These are phyloP conservation scores for Botrytis elliptica DNA, from an alignment of 2,329 filamentous ascomycete species.

Conservation along the genomic window DNA sequence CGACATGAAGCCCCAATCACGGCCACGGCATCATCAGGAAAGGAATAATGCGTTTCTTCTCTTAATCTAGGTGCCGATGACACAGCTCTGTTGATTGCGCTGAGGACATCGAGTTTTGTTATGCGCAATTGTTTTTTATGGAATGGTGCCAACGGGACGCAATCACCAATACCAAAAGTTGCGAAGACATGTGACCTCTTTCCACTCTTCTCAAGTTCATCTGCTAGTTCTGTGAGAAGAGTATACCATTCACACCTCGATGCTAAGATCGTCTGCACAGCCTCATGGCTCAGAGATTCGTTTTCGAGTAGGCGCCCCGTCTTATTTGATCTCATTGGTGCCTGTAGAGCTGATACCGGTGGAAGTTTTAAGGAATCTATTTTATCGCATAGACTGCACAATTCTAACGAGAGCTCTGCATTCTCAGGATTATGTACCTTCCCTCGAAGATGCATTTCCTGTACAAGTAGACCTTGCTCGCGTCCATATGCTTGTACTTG, in stretches of 20 bases:
- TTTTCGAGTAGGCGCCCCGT: background rate
- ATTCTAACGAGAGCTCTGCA: constrained; percentile 9
- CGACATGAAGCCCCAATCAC: constrained; percentile 52
- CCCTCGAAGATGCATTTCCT: constrained; percentile 23
- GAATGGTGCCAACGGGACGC: constrained; percentile 6
- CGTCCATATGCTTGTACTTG: constrained; percentile 18
- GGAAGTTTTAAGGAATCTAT: background rate
- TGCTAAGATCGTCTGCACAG: constrained; percentile 16
- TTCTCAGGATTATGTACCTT: constrained; percentile 26
- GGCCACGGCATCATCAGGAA: constrained; percentile 42
- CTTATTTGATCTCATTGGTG: constrained; percentile 11
- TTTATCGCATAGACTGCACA: background rate
- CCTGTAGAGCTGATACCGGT: background rate
- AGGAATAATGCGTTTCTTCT: background rate
- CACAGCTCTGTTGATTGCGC: background rate
- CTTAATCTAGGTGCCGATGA: too few species aligned
- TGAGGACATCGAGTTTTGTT: background rate
- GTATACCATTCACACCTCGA: constrained; percentile 23
- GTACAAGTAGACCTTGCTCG: constrained; percentile 13
- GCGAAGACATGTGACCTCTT: background rate
- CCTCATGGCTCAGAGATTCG: constrained; percentile 3
- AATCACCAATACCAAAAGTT: constrained; percentile 11
- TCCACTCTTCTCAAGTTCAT: constrained; percentile 4
- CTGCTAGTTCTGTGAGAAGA: constrained; percentile 17
- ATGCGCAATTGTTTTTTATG: background rate